Percentiles rank a stretch among this genome's conserved stretches.
Conservation (phyloP, 768 basidiomycete genomes). For the Mycena kentingensis region DNA sequence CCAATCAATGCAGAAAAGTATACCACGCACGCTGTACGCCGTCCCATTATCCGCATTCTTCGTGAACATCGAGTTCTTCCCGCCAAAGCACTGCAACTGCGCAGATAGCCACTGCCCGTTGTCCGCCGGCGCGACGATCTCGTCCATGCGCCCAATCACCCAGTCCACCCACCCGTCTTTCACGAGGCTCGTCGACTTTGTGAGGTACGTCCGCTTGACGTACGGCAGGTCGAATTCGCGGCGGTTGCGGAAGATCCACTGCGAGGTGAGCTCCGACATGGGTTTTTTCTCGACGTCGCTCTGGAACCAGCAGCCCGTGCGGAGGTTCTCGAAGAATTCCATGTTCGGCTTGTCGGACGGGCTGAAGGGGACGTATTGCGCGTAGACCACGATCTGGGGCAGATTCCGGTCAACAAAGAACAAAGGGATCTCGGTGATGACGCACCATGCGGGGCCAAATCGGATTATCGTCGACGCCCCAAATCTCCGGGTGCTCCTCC, state of each 20-base stretch:
- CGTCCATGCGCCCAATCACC: constrained; percentile 13
- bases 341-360: constrained; percentile 15
- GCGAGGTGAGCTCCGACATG: constrained; percentile 13
- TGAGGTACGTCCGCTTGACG: constrained; percentile 17
- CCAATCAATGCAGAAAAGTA: not conserved
- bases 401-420: too few species aligned
- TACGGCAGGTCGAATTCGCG: constrained; percentile 16
- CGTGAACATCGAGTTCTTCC: constrained; percentile 17
- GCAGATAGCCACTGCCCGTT: constrained; percentile 17
- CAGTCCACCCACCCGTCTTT: constrained; percentile 19
- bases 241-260: constrained; percentile 20
- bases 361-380: constrained; percentile 14
- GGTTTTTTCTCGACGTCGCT: constrained; percentile 12
- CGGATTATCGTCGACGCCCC: constrained; percentile 2
- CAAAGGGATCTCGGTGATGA: too few species aligned
- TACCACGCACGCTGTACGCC: constrained; percentile 10
- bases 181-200: constrained; percentile 13
- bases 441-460: constrained; percentile 13
- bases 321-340: constrained; percentile 10
- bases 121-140: constrained; percentile 6
- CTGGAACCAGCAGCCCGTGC: constrained; percentile 9
- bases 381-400: constrained; percentile 17
- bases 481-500: constrained; percentile 17
- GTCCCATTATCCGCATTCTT: constrained; percentile 10
- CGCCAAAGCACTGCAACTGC: constrained; percentile 16